Conservation (phyloP, 306 rosid genomes). For the Quercus agrifolia region DNA sequence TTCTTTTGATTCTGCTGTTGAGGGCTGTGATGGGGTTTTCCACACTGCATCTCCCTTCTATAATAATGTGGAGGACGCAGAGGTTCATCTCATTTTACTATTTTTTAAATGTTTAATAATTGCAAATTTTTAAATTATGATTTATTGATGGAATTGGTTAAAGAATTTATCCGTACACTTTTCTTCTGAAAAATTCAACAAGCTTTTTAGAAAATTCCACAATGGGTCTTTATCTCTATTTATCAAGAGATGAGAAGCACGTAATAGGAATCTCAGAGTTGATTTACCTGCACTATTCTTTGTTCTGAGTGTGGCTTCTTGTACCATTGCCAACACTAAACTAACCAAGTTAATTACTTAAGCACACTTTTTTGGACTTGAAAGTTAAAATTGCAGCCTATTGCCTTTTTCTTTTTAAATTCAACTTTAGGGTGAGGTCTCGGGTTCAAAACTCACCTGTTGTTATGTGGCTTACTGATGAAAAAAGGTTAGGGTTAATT, state of each 20-base stretch:
- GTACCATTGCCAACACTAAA: neutral
- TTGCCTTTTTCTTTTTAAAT: neutral
- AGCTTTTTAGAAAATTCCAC: neutral
- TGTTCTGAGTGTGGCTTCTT: neutral
- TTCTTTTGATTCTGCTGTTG: slow-evolving; percentile 35
- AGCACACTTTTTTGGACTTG: neutral
- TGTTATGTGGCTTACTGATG: too few species aligned
- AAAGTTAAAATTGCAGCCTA: neutral
- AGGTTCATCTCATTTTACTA: slow-evolving; percentile 17
- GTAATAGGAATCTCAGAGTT: neutral
- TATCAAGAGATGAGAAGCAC: neutral
- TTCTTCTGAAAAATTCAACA: neutral
- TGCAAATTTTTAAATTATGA: neutral
- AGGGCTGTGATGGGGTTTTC: slow-evolving; percentile 39
- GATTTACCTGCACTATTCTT: neutral
- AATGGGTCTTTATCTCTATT: neutral
- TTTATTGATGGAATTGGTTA: neutral
- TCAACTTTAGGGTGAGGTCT: neutral
- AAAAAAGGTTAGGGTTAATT: too few species aligned
- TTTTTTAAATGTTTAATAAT: neutral
- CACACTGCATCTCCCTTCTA: slow-evolving; percentile 43
- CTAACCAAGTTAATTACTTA: neutral
- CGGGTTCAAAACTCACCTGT: too few species aligned
- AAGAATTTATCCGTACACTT: neutral
- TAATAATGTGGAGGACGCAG: slow-evolving; percentile 26